phyloP scores from a whole-genome alignment of 2,329 filamentous ascomycete genomes.

The Pochonia chlamydosporia region DNA sequence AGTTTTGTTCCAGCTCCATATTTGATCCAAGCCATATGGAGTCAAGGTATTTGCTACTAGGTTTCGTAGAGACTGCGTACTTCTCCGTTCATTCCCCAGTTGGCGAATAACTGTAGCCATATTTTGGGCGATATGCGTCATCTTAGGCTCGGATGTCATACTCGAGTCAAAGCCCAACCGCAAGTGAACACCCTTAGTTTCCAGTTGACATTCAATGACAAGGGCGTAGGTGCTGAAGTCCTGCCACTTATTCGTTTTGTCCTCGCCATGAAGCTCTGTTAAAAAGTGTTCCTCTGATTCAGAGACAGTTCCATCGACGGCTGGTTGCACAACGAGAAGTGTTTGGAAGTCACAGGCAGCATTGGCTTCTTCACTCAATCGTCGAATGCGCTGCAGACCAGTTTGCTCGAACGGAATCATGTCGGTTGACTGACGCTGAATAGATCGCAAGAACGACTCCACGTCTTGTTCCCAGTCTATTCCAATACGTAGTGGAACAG shows the following conservation, averaged over 20 bases:
- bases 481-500: conserved; percentile 13
- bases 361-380: conserved; percentile 5
- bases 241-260: conserved; percentile 4
- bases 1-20: conserved; percentile 14
- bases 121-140: background rate
- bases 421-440: conserved; percentile 19
- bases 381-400: conserved; percentile 23
- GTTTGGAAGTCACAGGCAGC: conserved; percentile 12
- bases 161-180: background rate
- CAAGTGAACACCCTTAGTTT: background rate
- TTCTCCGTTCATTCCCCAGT: background rate
- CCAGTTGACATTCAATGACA: conserved; percentile 10
- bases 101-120: background rate
- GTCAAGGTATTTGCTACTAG: background rate
- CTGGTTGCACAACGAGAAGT: conserved; percentile 13
- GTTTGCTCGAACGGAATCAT: conserved; percentile 22
- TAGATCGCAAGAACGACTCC: background rate
- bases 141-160: background rate
- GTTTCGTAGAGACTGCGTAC: background rate
- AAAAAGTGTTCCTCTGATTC: background rate
- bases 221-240: conserved; percentile 13
- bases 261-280: conserved; percentile 1
- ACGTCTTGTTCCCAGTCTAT: conserved; percentile 10
- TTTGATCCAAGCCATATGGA: background rate
- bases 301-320: background rate